Conservation (phyloP, 805 yeast species). For the Saturnispora kantuleensis region DNA sequence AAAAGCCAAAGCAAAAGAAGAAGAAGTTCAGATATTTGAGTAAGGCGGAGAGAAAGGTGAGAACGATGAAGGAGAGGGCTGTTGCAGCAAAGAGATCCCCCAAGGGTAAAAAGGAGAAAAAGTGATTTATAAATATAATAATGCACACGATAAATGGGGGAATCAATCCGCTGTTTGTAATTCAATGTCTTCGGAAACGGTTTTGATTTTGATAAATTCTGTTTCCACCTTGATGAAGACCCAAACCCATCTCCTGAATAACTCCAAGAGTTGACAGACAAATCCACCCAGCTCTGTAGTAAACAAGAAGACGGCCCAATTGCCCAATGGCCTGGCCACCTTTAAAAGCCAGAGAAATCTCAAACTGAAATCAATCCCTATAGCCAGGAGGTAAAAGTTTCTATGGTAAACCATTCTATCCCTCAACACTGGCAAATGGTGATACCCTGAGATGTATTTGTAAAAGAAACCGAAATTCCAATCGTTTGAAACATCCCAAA, state of each 20-base stretch:
- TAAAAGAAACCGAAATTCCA: slow-evolving; percentile 66
- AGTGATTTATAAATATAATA: not conserved
- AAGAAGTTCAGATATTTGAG: slow-evolving; percentile 84
- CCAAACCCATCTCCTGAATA: slow-evolving; percentile 86
- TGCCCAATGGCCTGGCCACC: slow-evolving; percentile 17
- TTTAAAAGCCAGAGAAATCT: slow-evolving; percentile 73
- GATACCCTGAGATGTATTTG: slow-evolving; percentile 15
- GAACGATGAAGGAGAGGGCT: slow-evolving; percentile 36
- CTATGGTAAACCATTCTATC: slow-evolving; percentile 24
- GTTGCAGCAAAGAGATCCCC: slow-evolving; percentile 7
- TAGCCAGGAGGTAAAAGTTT: slow-evolving; percentile 44
- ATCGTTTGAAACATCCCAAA: slow-evolving; percentile 87
- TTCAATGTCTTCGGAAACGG: slow-evolving; percentile 14
- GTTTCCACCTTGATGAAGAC: slow-evolving; percentile 73
- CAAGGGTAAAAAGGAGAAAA: slow-evolving; percentile 17
- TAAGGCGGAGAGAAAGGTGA: slow-evolving; percentile 61
- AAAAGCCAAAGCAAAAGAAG: slow-evolving; percentile 37
- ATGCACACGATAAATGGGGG: not conserved
- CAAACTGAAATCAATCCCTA: slow-evolving; percentile 49
- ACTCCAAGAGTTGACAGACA: slow-evolving; percentile 60
- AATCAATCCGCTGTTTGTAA: slow-evolving; percentile 13
- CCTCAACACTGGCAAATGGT: slow-evolving; percentile 20
- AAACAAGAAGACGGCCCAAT: slow-evolving; percentile 20
- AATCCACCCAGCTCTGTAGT: slow-evolving; percentile 53
- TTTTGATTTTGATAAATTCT: slow-evolving; percentile 38